Percentiles rank a stretch among this genome's conserved stretches.
phyloP scores from a whole-genome alignment of 1,139 yeast genomes.

The Yamadazyma oceani region DNA sequence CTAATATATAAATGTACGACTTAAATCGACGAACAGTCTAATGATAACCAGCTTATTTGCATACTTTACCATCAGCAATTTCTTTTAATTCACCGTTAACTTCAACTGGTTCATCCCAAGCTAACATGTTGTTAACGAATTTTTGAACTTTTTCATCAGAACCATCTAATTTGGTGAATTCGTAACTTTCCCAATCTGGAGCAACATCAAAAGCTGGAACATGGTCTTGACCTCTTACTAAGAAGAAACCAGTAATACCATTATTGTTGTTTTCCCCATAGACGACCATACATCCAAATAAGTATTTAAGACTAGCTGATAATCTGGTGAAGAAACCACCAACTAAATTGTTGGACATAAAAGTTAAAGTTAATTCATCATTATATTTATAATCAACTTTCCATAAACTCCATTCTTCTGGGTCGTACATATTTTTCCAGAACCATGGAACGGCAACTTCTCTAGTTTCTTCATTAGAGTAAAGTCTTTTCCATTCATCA shows the following conservation, averaged over 20 bases:
- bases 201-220: conserved; percentile 96
- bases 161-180: conserved; percentile 45
- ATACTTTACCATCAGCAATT: conserved; percentile 54
- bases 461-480: conserved; percentile 98
- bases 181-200: conserved; percentile 91
- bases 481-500: conserved; percentile 96
- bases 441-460: conserved; percentile 94
- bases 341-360: conserved; percentile 97
- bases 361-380: conserved; percentile 94
- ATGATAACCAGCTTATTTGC: conserved; percentile 28
- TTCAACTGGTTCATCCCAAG: conserved; percentile 53
- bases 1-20: too few species aligned
- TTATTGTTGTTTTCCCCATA: conserved; percentile 98
- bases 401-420: conserved; percentile 94
- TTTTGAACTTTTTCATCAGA: conserved; percentile 35
- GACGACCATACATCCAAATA: conserved; percentile 92
- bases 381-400: conserved; percentile 96
- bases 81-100: conserved; percentile 46
- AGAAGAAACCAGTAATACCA: conserved; percentile 94
- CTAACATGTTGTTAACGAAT: conserved; percentile 50
- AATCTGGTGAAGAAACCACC: conserved; percentile 99
- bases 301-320: conserved; percentile 85
- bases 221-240: conserved; percentile 92
- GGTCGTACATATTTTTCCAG: conserved; percentile 89
- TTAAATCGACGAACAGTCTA: too few species aligned